Evolutionary conservation across 495 filamentous ascomycete species (phyloP).

Genomic region (Hypoxylon intermedium): DNA sequence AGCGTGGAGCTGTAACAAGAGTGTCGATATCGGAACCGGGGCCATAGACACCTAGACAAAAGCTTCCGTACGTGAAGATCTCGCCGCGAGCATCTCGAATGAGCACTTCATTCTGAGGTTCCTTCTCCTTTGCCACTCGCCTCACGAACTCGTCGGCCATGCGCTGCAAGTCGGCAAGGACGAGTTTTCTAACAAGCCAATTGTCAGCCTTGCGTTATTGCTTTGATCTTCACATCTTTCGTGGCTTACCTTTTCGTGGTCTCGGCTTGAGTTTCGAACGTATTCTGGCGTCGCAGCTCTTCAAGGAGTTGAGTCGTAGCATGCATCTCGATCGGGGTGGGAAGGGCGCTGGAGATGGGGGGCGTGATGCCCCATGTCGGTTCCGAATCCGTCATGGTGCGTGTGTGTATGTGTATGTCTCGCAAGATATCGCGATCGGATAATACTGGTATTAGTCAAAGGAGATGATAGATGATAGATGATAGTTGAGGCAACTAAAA

Average conservation of each 20-base stretch:
- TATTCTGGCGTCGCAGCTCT: constrained; percentile 85
- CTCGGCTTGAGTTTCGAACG: constrained; percentile 82
- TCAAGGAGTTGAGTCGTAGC: constrained; percentile 78
- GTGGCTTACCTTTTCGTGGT: constrained; percentile 73
- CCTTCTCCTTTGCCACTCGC: constrained; percentile 71
- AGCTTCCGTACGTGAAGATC: constrained; percentile 95
- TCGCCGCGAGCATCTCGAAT: constrained; percentile 84
- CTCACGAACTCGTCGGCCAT: constrained; percentile 86
- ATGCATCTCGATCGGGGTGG: constrained; percentile 75
- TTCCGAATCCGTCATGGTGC: constrained; percentile 40
- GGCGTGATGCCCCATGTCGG: constrained; percentile 77
- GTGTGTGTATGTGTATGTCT: background rate
- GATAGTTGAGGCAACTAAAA: constrained; percentile 7
- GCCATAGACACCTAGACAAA: constrained; percentile 89
- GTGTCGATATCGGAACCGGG: constrained; percentile 98
- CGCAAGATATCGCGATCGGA: constrained; percentile 1
- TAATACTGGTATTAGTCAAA: background rate
- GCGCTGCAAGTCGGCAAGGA: constrained; percentile 74
- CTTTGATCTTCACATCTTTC: background rate
- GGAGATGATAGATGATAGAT: background rate
- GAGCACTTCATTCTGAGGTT: constrained; percentile 75
- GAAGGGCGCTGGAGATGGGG: constrained; percentile 77
- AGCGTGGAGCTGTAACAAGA: constrained; percentile 85
- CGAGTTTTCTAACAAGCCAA: constrained; percentile 43
- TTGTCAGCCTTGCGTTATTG: constrained; percentile 9